Evolutionary conservation across 768 basidiomycete species (phyloP).

Genomic region (Amanita phalloides): DNA sequence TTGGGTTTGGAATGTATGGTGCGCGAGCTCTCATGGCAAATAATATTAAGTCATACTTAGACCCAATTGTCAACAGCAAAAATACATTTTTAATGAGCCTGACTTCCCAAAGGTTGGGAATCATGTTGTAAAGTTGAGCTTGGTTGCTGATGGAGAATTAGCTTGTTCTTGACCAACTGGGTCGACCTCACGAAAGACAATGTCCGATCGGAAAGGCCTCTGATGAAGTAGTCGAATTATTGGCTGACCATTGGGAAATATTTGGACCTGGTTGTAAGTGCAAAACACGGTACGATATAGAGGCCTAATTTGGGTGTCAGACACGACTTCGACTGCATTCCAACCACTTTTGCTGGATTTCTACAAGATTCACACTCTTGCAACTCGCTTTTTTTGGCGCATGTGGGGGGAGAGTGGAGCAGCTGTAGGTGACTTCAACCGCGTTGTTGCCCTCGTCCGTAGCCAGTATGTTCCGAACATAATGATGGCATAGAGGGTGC

Average conservation of each 20-base stretch:
- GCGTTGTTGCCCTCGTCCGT: constrained; percentile 66
- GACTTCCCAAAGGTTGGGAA: constrained; percentile 64
- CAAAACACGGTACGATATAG: constrained; percentile 2
- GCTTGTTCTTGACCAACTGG: constrained; percentile 74
- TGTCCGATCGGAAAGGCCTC: constrained; percentile 81
- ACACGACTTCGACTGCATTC: constrained; percentile 72
- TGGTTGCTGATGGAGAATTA: constrained; percentile 14
- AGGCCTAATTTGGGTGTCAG: constrained; percentile 22
- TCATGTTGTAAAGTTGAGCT: no score
- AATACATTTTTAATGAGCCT: constrained; percentile 57
- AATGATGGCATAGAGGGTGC: constrained; percentile 1
- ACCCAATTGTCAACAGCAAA: constrained; percentile 28
- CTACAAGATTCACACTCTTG: constrained; percentile 68
- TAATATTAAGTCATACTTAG: neutral
- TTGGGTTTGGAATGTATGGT: constrained; percentile 80
- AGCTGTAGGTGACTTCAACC: constrained; percentile 61
- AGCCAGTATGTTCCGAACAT: constrained; percentile 53
- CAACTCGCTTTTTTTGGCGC: constrained; percentile 77
- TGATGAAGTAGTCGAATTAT: constrained; percentile 74
- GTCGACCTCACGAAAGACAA: constrained; percentile 58
- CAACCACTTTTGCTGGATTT: constrained; percentile 87
- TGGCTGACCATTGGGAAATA: constrained; percentile 80
- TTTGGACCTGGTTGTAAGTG: constrained; percentile 75
- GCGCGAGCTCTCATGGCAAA: constrained; percentile 13
- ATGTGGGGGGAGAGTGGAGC: constrained; percentile 91